Conservation (phyloP, 345 rosid genomes). For the Ceriops decandra region DNA sequence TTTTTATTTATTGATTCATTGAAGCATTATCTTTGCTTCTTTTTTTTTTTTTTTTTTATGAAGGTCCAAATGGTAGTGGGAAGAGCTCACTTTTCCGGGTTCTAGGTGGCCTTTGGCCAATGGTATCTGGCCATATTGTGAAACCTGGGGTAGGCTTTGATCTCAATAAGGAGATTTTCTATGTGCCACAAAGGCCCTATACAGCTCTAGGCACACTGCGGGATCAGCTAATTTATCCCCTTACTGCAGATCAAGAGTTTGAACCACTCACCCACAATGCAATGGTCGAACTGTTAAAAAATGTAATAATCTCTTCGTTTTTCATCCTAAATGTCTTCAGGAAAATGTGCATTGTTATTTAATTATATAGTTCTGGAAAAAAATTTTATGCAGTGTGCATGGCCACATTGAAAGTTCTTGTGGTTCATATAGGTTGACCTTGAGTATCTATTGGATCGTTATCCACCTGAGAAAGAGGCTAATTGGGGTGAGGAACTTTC, state of each 20-base stretch:
- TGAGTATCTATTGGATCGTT: conserved; percentile 85
- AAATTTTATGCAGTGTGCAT: too few species aligned
- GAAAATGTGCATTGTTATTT: too few species aligned
- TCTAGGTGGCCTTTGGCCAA: conserved; percentile 98
- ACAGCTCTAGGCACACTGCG: conserved; percentile 98
- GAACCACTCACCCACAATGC: conserved; percentile 64
- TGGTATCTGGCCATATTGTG: conserved; percentile 84
- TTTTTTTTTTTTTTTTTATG: conserved; percentile 17
- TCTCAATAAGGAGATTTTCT: conserved; percentile 95
- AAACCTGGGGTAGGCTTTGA: conserved; percentile 99
- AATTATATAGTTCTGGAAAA: too few species aligned
- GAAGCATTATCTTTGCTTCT: neutral
- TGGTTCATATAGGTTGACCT: conserved; percentile 72
- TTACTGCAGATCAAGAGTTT: conserved; percentile 65
- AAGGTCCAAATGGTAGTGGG: conserved; percentile 99
- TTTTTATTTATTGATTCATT: neutral
- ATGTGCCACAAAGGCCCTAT: conserved; percentile 97
- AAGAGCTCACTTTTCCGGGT: conserved; percentile 99
- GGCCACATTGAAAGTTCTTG: conserved; percentile 3
- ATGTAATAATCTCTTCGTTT: conserved; percentile 46
- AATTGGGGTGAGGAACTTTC: conserved; percentile 99
- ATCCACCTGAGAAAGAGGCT: conserved; percentile 79
- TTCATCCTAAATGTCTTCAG: too few species aligned
- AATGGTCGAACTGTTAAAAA: conserved; percentile 85
- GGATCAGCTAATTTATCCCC: conserved; percentile 98